Conservation (phyloP, 805 yeast genomes). For the Cyberlindnera samutprakarnensis region DNA sequence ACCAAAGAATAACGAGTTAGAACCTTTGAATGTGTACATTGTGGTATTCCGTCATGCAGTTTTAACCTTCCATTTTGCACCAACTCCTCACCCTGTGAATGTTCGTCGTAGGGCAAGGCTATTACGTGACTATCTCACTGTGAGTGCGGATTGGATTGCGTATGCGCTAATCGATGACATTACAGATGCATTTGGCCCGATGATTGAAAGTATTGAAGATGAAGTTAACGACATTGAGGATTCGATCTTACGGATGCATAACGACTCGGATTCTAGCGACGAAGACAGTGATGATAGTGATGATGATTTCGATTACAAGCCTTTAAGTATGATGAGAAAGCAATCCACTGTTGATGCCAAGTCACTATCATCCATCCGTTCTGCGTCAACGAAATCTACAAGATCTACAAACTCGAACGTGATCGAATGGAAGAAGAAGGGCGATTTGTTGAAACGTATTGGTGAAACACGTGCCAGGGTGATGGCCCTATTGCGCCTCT, state of each 20-base stretch:
- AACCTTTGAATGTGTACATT: constrained; percentile 88
- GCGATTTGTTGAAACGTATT: constrained; percentile 89
- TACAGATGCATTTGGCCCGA: constrained; percentile 95
- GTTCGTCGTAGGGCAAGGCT: constrained; percentile 90
- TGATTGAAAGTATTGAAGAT: constrained; percentile 88
- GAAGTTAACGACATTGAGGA: constrained; percentile 96
- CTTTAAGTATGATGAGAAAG: constrained; percentile 1
- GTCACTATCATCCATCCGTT: constrained; percentile 17
- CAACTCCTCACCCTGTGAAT: constrained; percentile 94
- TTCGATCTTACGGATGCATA: constrained; percentile 80
- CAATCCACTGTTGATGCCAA: constrained; percentile 12
- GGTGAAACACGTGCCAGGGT: constrained; percentile 95
- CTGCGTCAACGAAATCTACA: constrained; percentile 23
- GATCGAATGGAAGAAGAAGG: constrained; percentile 82
- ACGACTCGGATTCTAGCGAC: constrained; percentile 35
- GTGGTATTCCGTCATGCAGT: constrained; percentile 90
- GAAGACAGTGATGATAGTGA: constrained; percentile 18
- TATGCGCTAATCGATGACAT: constrained; percentile 95
- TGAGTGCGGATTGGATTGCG: constrained; percentile 94
- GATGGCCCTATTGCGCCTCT: constrained; percentile 76
- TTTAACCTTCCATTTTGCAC: constrained; percentile 85
- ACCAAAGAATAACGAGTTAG: constrained; percentile 50
- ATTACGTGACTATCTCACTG: constrained; percentile 79
- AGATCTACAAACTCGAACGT: constrained; percentile 31
- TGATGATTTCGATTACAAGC: constrained; percentile 26